Percentiles rank a stretch among this genome's conserved stretches.
Conservation (phyloP, 176 grass and related monocot species). For the Puccinellia tenuiflora region DNA sequence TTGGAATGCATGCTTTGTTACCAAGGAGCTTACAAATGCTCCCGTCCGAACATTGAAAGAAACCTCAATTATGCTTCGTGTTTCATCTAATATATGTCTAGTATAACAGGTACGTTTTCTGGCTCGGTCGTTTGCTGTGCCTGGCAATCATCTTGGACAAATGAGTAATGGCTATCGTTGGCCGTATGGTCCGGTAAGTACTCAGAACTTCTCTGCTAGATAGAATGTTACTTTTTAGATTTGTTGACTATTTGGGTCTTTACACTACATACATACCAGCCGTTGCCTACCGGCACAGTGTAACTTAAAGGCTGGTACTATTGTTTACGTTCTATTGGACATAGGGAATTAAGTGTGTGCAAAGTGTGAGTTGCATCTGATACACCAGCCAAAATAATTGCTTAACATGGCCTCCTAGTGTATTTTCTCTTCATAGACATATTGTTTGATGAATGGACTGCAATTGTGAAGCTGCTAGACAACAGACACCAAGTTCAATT, state of each 20-base stretch:
- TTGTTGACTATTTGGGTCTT: not conserved
- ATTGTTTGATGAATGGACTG: not conserved
- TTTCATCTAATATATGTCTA: slow-evolving; percentile 5
- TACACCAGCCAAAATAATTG: not conserved
- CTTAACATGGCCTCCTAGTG: not conserved
- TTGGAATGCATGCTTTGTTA: not conserved
- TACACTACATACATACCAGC: not conserved
- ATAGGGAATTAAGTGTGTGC: not conserved
- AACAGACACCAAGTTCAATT: not conserved
- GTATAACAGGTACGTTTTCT: slow-evolving; percentile 79
- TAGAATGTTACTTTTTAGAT: not conserved
- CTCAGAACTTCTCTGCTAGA: slow-evolving; percentile 6
- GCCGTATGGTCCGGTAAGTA: slow-evolving; percentile 93
- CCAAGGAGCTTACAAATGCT: not conserved
- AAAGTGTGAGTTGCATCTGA: not conserved
- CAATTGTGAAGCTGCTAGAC: not conserved
- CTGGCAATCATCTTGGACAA: slow-evolving; percentile 93
- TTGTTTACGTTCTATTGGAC: not conserved
- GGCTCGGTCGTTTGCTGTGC: slow-evolving; percentile 88
- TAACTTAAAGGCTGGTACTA: not conserved
- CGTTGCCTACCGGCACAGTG: not conserved
- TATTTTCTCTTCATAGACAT: not conserved
- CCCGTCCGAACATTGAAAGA: slow-evolving; percentile 9
- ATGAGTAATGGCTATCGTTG: slow-evolving; percentile 88
- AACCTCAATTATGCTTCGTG: not conserved